Base-by-base conservation (phyloP, 2,329 filamentous ascomycete species). In the Thermoascus crustaceus region DNA sequence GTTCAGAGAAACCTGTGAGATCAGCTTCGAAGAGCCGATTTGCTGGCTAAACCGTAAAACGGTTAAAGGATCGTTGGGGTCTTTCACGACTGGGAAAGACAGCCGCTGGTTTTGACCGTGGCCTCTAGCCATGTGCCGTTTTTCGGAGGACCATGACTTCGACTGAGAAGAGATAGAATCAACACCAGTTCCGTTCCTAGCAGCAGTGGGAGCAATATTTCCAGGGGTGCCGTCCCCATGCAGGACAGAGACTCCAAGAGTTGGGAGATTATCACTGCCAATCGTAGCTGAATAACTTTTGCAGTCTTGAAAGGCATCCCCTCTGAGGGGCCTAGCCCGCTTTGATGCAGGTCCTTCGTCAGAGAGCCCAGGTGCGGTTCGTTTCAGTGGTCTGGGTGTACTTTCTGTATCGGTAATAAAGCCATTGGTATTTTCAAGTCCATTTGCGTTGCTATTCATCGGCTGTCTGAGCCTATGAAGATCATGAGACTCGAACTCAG, bases 61-160 rank as follows among this genome's bases (percentile, higher is more conserved):
- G 0, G 80, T 83, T 39, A 68, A 69, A 4, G 75, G 72, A 47
- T 85, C 76, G 46, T 78, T 72, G 1, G 80, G 73, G 46, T 89
- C 77, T 59, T 94, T 93, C 14, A 89, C 83, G 8, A 87, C 74
- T 1, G 81, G 73, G 49, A 86, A 93, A 18, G 70, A 71, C 17
- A 86, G 64, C 14, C 66, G 69, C 42, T 68, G 50, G 44, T 61
- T 55, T 45, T 61, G 43, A 38, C 56, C 47, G 14, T 38, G 35
- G 5, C 53, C 53, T 32, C 54, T 59, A 29, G 42, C 30, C 36
- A 50, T 44, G 33, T 45, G 30, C 32, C 51, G 49, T 30, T 48
- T 46, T 45, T 55, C 50, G 3, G 52, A 52, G 19, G 50, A 55
- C 21, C 48, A 46, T 6, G 37, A 36, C 30, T 42, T 44, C 18